phyloP scores from a whole-genome alignment of 1,139 yeast genomes.

The Taiozyma sp. region DNA sequence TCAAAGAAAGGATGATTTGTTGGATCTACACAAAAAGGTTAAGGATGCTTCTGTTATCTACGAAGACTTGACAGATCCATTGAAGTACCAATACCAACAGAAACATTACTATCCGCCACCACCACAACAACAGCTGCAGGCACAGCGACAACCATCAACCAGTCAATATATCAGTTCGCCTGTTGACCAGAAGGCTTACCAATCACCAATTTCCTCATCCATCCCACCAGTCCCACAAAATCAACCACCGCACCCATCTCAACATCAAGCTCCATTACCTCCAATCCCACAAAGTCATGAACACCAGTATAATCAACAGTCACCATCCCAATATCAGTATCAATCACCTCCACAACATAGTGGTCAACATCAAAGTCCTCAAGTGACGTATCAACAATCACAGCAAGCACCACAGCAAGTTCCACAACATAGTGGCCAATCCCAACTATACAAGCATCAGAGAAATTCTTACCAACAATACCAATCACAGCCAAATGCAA shows the following conservation, averaged over 20 bases:
- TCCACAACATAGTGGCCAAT: conserved; percentile 15
- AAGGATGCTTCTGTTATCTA: conserved; percentile 62
- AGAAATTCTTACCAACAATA: not conserved
- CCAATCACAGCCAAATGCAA: not conserved
- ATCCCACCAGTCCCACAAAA: conserved; percentile 2
- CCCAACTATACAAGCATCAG: conserved; percentile 6
- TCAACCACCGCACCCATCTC: conserved; percentile 6
- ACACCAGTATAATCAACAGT: conserved; percentile 4
- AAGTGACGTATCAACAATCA: not conserved
- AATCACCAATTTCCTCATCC: not conserved
- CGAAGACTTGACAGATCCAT: conserved; percentile 57
- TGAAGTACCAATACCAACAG: conserved; percentile 16
- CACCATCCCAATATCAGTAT: not conserved
- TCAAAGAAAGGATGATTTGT: conserved; percentile 66
- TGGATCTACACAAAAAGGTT: conserved; percentile 64
- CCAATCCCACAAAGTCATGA: conserved; percentile 3
- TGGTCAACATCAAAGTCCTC: not conserved
- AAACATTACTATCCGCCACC: conserved; percentile 10
- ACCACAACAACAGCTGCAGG: conserved; percentile 1
- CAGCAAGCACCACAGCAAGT: conserved; percentile 6
- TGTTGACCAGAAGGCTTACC: not conserved
- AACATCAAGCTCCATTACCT: conserved; percentile 4
- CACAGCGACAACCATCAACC: not conserved
- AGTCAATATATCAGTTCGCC: not conserved
- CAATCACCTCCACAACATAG: not conserved